phyloP scores from a whole-genome alignment of 2,329 filamentous ascomycete species.

The Oidium heveae region DNA sequence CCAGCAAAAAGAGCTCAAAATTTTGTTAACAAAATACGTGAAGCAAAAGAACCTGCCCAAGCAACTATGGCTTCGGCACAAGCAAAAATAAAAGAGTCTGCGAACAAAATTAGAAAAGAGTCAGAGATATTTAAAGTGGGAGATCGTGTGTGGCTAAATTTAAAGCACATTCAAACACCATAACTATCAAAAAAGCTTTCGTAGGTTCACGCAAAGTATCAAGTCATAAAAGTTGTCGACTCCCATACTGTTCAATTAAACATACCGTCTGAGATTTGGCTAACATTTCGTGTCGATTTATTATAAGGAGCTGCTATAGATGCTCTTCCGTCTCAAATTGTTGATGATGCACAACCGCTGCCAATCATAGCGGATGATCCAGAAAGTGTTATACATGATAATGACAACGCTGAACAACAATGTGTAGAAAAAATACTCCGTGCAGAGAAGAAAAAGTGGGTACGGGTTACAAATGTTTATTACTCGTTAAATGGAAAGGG shows the following conservation, averaged over 20 bases:
- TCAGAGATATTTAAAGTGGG: not conserved
- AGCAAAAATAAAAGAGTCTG: not conserved
- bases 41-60: not conserved
- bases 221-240: not conserved
- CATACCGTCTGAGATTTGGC: not conserved
- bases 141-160: not conserved
- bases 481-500: not conserved
- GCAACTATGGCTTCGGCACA: not conserved
- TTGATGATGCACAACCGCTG: not conserved
- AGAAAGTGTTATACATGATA: not conserved
- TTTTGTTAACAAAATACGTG: not conserved
- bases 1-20: not conserved
- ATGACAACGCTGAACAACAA: not conserved
- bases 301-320: not conserved
- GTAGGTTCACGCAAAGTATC: not conserved
- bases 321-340: not conserved
- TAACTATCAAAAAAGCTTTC: not conserved
- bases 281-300: not conserved
- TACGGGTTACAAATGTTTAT: not conserved
- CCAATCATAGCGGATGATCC: not conserved
- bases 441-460: not conserved
- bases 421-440: not conserved
- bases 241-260: not conserved
- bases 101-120: not conserved
- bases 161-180: not conserved